A percentile compares a stretch with the other conserved stretches of the same genome.
Evolutionary conservation across 371 early-diverging fungal species (phyloP).

Genomic region (Actinomortierella ambigua): DNA sequence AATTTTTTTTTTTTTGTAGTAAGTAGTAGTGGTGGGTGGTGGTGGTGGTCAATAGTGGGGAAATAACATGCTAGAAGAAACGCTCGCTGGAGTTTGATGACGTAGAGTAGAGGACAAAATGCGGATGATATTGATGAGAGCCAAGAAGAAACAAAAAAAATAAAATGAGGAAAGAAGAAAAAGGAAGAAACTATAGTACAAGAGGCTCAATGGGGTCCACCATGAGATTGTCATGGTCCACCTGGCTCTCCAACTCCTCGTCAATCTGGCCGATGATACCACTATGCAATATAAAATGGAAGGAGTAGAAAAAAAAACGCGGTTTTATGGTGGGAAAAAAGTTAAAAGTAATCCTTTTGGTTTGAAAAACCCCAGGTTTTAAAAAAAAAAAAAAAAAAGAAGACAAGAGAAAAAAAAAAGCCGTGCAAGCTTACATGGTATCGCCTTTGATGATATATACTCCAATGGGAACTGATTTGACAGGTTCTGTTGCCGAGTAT

Average conservation of each 20-base stretch:
- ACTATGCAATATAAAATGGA: conserved; percentile 8
- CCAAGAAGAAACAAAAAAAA: no score
- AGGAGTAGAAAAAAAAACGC: neutral
- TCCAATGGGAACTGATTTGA: conserved; percentile 41
- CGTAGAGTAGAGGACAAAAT: no score
- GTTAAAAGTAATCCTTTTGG: neutral
- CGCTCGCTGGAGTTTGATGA: no score
- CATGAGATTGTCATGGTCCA: conserved; percentile 34
- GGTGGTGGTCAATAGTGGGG: no score
- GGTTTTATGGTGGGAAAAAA: no score
- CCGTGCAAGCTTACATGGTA: conserved; percentile 20
- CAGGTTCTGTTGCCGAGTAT: conserved; percentile 35
- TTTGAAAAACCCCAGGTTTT: neutral
- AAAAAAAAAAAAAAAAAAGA: neutral
- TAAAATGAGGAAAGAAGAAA: neutral
- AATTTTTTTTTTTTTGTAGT: no score
- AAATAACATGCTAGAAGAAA: no score
- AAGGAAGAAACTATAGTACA: conserved; percentile 14
- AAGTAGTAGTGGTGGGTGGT: no score
- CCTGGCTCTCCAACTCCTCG: conserved; percentile 32
- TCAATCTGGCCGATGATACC: conserved; percentile 39
- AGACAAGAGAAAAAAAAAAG: neutral
- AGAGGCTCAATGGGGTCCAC: conserved; percentile 38
- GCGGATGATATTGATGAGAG: no score
- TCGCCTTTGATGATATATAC: conserved; percentile 45